Percentiles rank a stretch among this genome's conserved stretches.
Evolutionary conservation across 768 basidiomycete genomes (phyloP).

Genomic region (Pseudohyphozyma bogoriensis): DNA sequence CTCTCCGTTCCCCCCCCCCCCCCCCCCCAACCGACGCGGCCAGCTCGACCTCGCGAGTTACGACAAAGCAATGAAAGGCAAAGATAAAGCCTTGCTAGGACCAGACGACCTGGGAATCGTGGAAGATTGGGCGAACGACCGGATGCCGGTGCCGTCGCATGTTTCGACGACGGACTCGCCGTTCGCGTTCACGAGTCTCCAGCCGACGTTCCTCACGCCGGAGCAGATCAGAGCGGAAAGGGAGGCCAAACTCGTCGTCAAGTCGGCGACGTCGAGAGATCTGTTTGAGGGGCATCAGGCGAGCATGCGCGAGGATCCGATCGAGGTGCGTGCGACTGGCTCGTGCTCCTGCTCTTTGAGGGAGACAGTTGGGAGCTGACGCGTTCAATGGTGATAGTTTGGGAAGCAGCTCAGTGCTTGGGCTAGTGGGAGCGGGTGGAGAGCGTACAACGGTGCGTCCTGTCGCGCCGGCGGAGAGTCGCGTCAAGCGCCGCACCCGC

Average conservation of each 20-base stretch:
- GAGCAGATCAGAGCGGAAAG: not conserved
- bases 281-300: constrained; percentile 9
- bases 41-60: no score
- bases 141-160: not conserved
- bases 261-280: constrained; percentile 8
- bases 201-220: constrained; percentile 1
- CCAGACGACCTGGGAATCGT: constrained; percentile 20
- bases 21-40: no score
- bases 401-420: constrained; percentile 24
- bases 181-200: constrained; percentile 9
- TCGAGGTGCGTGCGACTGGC: constrained; percentile 13
- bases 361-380: not conserved
- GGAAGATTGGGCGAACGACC: constrained; percentile 8
- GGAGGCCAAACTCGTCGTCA: not conserved
- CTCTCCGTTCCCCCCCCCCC: no score
- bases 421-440: constrained; percentile 21
- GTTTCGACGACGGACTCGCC: constrained; percentile 1
- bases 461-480: no score
- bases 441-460: constrained; percentile 10
- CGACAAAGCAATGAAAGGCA: no score
- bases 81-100: no score
- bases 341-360: no score
- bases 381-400: constrained; percentile 1
- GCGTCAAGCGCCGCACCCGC: no score
- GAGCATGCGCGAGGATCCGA: constrained; percentile 4